Percentiles rank a stretch among this genome's conserved stretches.
Conservation (phyloP, 495 filamentous ascomycete genomes). For the Hypoxylon crocopeplum region DNA sequence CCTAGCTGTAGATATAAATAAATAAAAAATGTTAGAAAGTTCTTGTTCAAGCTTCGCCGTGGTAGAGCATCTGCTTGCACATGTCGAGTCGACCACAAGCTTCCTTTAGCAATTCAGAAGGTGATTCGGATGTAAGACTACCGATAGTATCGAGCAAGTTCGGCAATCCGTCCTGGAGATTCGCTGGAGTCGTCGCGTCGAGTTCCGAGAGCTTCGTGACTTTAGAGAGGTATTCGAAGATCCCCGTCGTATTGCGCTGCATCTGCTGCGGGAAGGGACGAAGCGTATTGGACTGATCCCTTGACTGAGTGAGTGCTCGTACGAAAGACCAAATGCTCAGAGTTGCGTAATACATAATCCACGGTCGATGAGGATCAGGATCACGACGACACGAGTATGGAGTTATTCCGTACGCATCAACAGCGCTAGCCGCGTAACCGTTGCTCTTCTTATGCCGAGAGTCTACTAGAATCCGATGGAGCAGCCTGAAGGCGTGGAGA, state of each 20-base stretch:
- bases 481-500: conserved; percentile 87
- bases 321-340: conserved; percentile 94
- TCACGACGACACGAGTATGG: conserved; percentile 85
- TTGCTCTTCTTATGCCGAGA: conserved; percentile 45
- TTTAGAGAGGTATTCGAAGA: conserved; percentile 51
- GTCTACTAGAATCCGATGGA: conserved; percentile 77
- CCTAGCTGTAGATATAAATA: no score
- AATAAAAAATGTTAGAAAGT: no score
- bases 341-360: conserved; percentile 94
- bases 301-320: conserved; percentile 73
- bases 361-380: conserved; percentile 87
- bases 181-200: conserved; percentile 39
- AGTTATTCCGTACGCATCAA: conserved; percentile 38
- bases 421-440: conserved; percentile 37
- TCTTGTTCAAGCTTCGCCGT: conserved; percentile 28
- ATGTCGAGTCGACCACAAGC: conserved; percentile 48
- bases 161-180: conserved; percentile 49
- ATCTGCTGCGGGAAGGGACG: conserved; percentile 28
- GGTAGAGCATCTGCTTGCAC: conserved; percentile 53
- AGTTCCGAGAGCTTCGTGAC: conserved; percentile 49
- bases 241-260: conserved; percentile 29
- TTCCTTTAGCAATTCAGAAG: conserved; percentile 54
- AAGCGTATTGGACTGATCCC: conserved; percentile 33
- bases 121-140: conserved; percentile 49
- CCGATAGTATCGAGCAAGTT: conserved; percentile 52